Conservation (phyloP, 345 rosid genomes). For the Boechera retrofracta region DNA sequence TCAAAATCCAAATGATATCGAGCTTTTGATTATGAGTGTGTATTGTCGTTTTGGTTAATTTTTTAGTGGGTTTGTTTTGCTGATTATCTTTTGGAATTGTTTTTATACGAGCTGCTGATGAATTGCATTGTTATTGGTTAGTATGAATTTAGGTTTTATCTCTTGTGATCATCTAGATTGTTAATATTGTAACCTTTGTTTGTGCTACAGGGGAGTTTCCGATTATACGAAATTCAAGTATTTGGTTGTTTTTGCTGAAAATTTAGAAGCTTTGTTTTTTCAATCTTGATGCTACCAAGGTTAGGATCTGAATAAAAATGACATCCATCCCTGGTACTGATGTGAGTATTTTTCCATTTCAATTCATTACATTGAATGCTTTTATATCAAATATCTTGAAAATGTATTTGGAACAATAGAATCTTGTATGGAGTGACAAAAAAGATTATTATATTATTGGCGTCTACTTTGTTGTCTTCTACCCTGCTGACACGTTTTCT, state of each 20-base stretch:
- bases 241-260: constrained; percentile 34
- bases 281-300: constrained; percentile 46
- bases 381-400: no score
- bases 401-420: no score
- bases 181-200: neutral
- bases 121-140: constrained; percentile 37
- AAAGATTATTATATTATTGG: neutral
- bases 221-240: neutral
- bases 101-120: constrained; percentile 20
- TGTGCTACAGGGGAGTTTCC: constrained; percentile 36
- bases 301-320: constrained; percentile 4
- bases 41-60: neutral
- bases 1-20: neutral
- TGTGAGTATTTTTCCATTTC: no score
- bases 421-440: no score
- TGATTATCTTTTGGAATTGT: constrained; percentile 15
- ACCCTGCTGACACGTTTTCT: no score
- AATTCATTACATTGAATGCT: no score
- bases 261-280: constrained; percentile 27
- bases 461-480: no score
- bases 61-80: constrained; percentile 27
- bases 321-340: no score
- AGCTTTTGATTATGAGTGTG: constrained; percentile 20
- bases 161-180: constrained; percentile 7
- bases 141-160: neutral